A percentile compares a stretch with the other conserved stretches of the same genome.
Conservation (phyloP, 306 rosid genomes). For the Medicago ruthenica region DNA sequence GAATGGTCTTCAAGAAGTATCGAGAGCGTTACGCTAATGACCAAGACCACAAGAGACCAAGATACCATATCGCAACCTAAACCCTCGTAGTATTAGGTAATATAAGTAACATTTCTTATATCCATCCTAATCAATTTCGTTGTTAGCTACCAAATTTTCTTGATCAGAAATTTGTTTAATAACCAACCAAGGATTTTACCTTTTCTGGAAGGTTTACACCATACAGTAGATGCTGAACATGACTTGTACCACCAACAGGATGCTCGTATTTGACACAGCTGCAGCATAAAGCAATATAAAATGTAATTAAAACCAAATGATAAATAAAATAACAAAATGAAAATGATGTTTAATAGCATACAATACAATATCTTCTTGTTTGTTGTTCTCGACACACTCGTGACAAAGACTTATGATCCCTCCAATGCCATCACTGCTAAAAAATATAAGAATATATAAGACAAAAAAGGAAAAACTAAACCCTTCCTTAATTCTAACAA, state of each 20-base stretch:
- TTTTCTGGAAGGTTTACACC: constrained; percentile 44
- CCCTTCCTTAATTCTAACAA: not conserved
- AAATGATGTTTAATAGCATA: constrained; percentile 23
- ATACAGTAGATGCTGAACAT: constrained; percentile 40
- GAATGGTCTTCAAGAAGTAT: not conserved
- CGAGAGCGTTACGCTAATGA: no score
- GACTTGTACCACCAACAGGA: constrained; percentile 13
- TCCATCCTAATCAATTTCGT: not conserved
- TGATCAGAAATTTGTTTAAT: not conserved
- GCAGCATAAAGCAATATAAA: not conserved
- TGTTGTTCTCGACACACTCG: not conserved
- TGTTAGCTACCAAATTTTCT: not conserved
- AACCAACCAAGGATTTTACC: constrained; percentile 37
- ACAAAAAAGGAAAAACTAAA: not conserved
- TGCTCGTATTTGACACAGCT: constrained; percentile 53
- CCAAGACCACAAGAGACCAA: no score
- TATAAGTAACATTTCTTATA: no score
- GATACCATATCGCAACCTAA: no score
- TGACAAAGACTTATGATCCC: constrained; percentile 36
- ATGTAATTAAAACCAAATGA: not conserved
- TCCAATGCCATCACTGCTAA: constrained; percentile 50
- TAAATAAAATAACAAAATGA: not conserved
- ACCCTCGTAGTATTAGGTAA: no score
- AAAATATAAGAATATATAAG: not conserved
- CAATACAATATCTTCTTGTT: constrained; percentile 42